Base-by-base conservation (phyloP, 2,329 filamentous ascomycete species). In the Penicillium sp. region DNA sequence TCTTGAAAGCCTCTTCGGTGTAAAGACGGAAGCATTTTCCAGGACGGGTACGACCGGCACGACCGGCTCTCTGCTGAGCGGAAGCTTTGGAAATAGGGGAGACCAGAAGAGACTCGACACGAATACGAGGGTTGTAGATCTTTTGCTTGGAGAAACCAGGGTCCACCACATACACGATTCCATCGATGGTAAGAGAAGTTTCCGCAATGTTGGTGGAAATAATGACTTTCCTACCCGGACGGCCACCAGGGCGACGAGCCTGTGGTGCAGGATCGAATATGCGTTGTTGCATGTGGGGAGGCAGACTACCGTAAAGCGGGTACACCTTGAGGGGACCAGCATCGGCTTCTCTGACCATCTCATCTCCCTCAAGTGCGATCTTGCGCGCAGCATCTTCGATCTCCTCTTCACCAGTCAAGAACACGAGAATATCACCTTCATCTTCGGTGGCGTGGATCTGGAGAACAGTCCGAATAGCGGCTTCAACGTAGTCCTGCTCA, bases 111-210 rank as follows among this genome's bases (percentile, higher is more conserved):
- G 94, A 97, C 75, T 99, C 94, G 59, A 99, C 92, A 72, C 94
- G 87, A 64, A 96, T 95, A 55, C 94, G 87, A 18, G 94, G 93
- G 73, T 99, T 97, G 80, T 97, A 99, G 57, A 97, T 94, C 76
- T 97, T 99, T 68, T 99, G 94, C 78, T 99, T 99, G 78, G 91
- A 96, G 79, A 99, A 99, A 29, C 94, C 94, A 2, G 94, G 93
- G 67, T 99, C 94, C n/a, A 99, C 93, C 27, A 99, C 94, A 68
- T 97, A 99, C 29, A 99, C 94, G 58, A 99, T 99, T 70, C 94
- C 94, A 68, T 99, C 94, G 55, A 99, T 99, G 40, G 94, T 99
- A 74, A 99, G 84, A 66, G 88, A 93, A 0, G 94, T 99, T 78
- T 99, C 94, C 37, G 94, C 94, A 73, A 99, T 99, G 74, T 99